Percentiles rank a stretch among this genome's conserved stretches.
Evolutionary conservation across 2,329 filamentous ascomycete species (phyloP).

Genomic region (Apiospora marii): DNA sequence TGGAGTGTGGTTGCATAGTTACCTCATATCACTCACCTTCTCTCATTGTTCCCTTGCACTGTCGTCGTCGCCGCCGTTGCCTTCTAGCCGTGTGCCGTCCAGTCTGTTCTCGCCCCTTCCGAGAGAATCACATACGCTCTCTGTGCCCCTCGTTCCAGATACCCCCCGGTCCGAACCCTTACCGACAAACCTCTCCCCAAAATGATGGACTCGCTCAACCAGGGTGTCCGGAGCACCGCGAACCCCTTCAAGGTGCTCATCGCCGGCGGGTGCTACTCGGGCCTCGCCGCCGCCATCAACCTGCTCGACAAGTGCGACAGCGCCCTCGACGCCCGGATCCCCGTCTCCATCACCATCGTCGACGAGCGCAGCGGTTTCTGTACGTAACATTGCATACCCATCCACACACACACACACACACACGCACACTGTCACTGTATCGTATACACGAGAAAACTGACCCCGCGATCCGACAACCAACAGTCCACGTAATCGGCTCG

Average conservation of each 20-base stretch:
- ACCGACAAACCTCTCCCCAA: background rate
- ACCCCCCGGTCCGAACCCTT: background rate
- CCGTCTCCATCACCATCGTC: constrained; percentile 75
- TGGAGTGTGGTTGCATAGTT: constrained; percentile 15
- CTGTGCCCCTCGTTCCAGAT: background rate
- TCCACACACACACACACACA: background rate
- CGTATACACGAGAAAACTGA: background rate
- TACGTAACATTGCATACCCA: constrained; percentile 50
- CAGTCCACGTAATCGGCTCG: constrained; percentile 79
- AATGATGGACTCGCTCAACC: constrained; percentile 20
- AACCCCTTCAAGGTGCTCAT: constrained; percentile 66
- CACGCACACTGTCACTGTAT: background rate
- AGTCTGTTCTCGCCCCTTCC: background rate
- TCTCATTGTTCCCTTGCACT: background rate
- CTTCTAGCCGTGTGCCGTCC: background rate
- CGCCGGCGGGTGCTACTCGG: constrained; percentile 76
- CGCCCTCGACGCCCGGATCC: constrained; percentile 55
- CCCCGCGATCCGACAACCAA: background rate
- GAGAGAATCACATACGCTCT: background rate
- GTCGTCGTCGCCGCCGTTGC: background rate
- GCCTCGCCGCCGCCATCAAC: constrained; percentile 71
- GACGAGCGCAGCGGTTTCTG: constrained; percentile 87
- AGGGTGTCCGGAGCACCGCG: constrained; percentile 24
- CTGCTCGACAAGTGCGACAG: constrained; percentile 70
- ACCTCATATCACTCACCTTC: background rate